Conservation (phyloP, 2,329 filamentous ascomycete species). For the Cryphonectria parasitica region DNA sequence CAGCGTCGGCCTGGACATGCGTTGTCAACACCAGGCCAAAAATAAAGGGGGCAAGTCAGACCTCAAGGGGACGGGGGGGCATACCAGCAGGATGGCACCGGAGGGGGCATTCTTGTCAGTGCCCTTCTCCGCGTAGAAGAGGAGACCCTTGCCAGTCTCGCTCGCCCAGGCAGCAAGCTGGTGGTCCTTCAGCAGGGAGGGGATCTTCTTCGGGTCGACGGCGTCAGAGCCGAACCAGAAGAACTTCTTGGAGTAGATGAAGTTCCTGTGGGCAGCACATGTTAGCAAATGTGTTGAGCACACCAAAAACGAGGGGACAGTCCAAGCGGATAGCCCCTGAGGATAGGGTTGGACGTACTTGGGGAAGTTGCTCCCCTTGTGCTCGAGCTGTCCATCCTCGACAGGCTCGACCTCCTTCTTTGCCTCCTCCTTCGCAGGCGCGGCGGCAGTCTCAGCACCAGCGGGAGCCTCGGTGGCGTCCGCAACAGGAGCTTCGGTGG, state of each 20-base stretch:
- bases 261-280: constrained; percentile 61
- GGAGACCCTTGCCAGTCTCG: constrained; percentile 91
- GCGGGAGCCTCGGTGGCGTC: constrained; percentile 44
- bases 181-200: constrained; percentile 80
- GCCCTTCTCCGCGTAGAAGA: constrained; percentile 86
- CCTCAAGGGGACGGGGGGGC: constrained; percentile 39
- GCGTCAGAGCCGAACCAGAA: constrained; percentile 83
- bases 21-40: not conserved
- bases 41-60: not conserved
- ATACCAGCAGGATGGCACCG: constrained; percentile 84
- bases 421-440: constrained; percentile 44
- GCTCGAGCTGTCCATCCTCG: constrained; percentile 81
- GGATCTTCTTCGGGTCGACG: constrained; percentile 73
- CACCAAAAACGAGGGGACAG: not conserved
- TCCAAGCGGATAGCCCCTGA: too few species aligned
- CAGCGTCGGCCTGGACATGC: constrained; percentile 55
- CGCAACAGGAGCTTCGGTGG: constrained; percentile 37
- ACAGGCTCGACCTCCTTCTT: constrained; percentile 55
- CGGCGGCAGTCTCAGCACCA: constrained; percentile 40
- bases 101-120: constrained; percentile 80
- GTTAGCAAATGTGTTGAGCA: constrained; percentile 32
- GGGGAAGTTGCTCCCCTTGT: constrained; percentile 85
- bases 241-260: constrained; percentile 90
- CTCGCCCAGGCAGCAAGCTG: constrained; percentile 85
- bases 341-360: constrained; percentile 68